These are phyloP conservation scores for Carnegiea gigantea DNA, from an alignment of 179 eudicot genomes.

Conservation along the genomic window DNA sequence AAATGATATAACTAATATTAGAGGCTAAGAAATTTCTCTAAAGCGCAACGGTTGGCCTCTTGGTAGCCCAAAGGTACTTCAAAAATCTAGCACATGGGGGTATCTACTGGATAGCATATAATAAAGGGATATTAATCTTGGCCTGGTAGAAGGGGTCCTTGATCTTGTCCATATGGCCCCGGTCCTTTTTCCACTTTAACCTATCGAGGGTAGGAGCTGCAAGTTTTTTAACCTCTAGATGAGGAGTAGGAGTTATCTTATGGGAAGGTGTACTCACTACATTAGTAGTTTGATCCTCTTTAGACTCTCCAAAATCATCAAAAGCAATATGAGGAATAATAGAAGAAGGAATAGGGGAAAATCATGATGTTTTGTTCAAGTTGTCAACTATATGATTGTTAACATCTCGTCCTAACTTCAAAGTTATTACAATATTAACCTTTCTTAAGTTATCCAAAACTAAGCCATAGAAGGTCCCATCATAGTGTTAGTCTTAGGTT, in stretches of 20 bases:
- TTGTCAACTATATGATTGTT: too few species aligned
- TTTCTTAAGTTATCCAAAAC: not conserved
- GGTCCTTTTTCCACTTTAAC: too few species aligned
- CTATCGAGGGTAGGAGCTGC: not conserved
- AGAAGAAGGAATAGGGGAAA: not conserved
- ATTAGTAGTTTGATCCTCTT: too few species aligned
- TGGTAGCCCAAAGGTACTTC: not conserved
- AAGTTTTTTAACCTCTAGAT: not conserved
- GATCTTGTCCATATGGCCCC: not conserved
- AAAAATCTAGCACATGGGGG: not conserved
- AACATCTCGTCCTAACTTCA: too few species aligned
- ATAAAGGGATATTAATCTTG: not conserved
- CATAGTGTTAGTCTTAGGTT: not conserved
- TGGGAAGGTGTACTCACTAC: not conserved
- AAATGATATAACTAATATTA: too few species aligned
- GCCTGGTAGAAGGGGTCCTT: not conserved
- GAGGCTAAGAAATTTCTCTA: not conserved
- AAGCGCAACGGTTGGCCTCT: not conserved
- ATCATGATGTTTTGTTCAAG: too few species aligned
- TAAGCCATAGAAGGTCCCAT: not conserved
- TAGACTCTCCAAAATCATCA: too few species aligned
- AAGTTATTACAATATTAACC: too few species aligned
- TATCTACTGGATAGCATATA: not conserved
- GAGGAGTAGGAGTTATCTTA: not conserved
- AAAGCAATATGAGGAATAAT: not conserved